phyloP scores from a whole-genome alignment of 495 filamentous ascomycete species.

The Halenospora varia region DNA sequence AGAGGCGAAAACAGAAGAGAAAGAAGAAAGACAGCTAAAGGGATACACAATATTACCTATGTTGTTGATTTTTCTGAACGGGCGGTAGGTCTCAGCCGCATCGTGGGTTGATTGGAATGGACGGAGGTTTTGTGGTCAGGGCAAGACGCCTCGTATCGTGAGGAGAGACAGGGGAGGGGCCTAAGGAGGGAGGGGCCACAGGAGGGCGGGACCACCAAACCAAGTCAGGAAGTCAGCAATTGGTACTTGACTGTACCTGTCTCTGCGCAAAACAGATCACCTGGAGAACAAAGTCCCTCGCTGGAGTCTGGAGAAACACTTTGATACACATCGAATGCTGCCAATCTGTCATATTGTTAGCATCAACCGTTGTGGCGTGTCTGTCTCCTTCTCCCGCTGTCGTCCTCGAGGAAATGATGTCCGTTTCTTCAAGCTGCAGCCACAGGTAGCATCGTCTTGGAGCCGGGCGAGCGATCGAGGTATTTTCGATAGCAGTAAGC shows the following conservation, averaged over 20 bases:
- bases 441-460: too few species aligned
- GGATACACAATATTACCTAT: background rate
- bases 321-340: background rate
- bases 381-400: background rate
- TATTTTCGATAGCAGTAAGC: background rate
- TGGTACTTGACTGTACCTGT: too few species aligned
- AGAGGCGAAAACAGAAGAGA: background rate
- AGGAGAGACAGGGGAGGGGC: background rate
- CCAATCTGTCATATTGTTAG: background rate
- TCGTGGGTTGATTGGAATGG: background rate
- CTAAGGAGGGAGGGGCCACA: background rate
- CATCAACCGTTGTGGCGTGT: background rate
- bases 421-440: too few species aligned
- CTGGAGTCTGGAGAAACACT: background rate
- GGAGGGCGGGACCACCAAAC: background rate
- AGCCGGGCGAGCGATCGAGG: background rate
- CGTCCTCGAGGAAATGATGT: background rate
- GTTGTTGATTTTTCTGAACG: constrained; percentile 8
- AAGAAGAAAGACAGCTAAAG: background rate
- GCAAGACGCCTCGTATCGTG: background rate
- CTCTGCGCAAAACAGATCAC: too few species aligned
- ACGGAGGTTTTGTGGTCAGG: background rate
- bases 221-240: too few species aligned
- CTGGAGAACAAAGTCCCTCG: background rate
- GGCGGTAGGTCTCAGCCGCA: background rate